Conservation (phyloP, 768 basidiomycete species). For the Auriscalpium microsporum region DNA sequence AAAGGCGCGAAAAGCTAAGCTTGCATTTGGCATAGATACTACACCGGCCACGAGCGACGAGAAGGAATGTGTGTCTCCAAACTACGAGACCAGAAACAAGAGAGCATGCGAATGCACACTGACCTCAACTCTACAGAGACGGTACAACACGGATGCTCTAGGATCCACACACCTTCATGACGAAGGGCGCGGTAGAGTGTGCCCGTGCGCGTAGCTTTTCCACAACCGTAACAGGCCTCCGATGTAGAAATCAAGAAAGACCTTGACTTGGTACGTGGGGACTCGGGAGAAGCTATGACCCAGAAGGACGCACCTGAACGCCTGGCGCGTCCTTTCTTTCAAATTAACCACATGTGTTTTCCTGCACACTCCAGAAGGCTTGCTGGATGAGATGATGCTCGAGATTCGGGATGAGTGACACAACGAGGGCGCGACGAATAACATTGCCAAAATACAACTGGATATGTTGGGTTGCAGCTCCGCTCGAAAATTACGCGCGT, state of each 20-base stretch:
- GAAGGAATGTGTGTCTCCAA: constrained; percentile 50
- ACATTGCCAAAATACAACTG: too few relatives aligned
- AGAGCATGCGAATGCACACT: constrained; percentile 21
- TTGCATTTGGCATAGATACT: too few relatives aligned
- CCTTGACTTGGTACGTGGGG: constrained; percentile 65
- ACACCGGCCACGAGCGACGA: too few relatives aligned
- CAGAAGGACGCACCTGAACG: neutral
- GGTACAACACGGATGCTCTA: constrained; percentile 32
- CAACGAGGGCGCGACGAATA: neutral
- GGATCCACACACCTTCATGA: constrained; percentile 45
- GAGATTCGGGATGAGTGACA: neutral
- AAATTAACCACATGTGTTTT: neutral
- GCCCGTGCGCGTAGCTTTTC: constrained; percentile 39
- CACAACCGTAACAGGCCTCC: constrained; percentile 69
- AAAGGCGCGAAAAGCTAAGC: too few relatives aligned
- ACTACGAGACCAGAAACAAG: constrained; percentile 46
- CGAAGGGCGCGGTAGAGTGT: constrained; percentile 41
- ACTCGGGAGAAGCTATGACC: neutral
- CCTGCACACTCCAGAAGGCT: neutral
- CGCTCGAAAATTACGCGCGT: neutral
- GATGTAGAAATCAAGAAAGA: constrained; percentile 36
- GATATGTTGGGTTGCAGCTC: neutral
- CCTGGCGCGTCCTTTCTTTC: neutral
- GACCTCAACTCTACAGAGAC: constrained; percentile 60
- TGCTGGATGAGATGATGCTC: neutral